Evolutionary conservation across 2,329 filamentous ascomycete species (phyloP).

Genomic region (Diatrype stigma): DNA sequence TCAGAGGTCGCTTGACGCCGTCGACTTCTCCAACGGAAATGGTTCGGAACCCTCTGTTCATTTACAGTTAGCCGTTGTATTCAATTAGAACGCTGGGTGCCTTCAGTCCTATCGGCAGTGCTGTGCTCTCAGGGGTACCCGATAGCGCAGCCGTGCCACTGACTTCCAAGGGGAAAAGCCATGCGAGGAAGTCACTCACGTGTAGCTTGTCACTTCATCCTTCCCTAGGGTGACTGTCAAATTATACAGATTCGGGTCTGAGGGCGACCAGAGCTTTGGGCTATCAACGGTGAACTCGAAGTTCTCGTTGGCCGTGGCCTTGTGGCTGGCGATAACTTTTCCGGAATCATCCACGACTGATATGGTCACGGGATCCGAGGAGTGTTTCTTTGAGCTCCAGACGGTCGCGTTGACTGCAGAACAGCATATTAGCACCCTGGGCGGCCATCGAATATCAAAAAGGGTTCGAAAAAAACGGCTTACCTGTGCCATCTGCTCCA

Average conservation of each 20-base stretch:
- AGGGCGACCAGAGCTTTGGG: constrained; percentile 61
- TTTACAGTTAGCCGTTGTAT: not conserved
- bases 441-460: not conserved
- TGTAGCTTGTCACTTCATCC: constrained; percentile 60
- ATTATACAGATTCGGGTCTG: constrained; percentile 60
- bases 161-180: not conserved
- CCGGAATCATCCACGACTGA: constrained; percentile 33
- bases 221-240: constrained; percentile 48
- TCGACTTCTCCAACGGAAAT: constrained; percentile 53
- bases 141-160: too few species aligned
- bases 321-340: constrained; percentile 37
- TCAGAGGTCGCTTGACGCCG: constrained; percentile 55
- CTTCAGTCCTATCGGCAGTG: too few species aligned
- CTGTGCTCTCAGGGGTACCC: too few species aligned
- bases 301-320: constrained; percentile 41
- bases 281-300: constrained; percentile 53
- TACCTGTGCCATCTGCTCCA: constrained; percentile 49
- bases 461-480: constrained; percentile 15
- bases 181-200: constrained; percentile 14
- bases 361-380: constrained; percentile 30
- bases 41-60: constrained; percentile 54
- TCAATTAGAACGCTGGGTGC: too few species aligned
- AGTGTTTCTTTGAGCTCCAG: constrained; percentile 35
- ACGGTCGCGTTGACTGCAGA: constrained; percentile 51
- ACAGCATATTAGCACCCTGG: not conserved